phyloP scores from a whole-genome alignment of 75 land plant genomes.

The Isoetes taiwanensis region DNA sequence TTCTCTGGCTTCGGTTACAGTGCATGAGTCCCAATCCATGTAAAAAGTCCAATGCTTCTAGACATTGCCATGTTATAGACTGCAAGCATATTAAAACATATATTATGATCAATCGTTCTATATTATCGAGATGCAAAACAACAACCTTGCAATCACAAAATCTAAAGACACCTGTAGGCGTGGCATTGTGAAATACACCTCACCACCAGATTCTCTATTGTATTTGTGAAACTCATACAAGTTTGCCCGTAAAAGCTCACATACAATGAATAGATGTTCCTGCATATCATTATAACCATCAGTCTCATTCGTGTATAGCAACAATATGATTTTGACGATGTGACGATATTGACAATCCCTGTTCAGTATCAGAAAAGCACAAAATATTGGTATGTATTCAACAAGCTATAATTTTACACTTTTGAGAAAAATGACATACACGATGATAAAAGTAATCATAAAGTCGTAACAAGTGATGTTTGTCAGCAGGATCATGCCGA shows the following conservation, averaged over 20 bases:
- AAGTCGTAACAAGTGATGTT: constrained; percentile 81
- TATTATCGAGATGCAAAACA: neutral
- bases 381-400: too few relatives aligned
- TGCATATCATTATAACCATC: too few relatives aligned
- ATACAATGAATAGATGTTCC: constrained; percentile 96
- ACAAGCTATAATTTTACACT: too few relatives aligned
- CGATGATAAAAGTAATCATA: constrained; percentile 99
- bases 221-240: constrained; percentile 98
- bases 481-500: constrained; percentile 95
- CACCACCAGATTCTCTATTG: constrained; percentile 99
- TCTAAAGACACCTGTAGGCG: constrained; percentile 99
- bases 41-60: constrained; percentile 92
- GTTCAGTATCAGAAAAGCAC: too few relatives aligned
- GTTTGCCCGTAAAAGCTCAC: constrained; percentile 96
- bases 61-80: constrained; percentile 95
- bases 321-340: too few relatives aligned
- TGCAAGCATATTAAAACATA: constrained; percentile 17
- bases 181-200: constrained; percentile 99
- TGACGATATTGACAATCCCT: too few relatives aligned
- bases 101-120: neutral
- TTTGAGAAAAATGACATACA: too few relatives aligned
- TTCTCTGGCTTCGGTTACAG: constrained; percentile 97
- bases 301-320: too few relatives aligned
- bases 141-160: too few relatives aligned
- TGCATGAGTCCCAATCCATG: constrained; percentile 95